These are phyloP conservation scores for Spathaspora girioi DNA, from an alignment of 805 yeast species.

Conservation along the genomic window DNA sequence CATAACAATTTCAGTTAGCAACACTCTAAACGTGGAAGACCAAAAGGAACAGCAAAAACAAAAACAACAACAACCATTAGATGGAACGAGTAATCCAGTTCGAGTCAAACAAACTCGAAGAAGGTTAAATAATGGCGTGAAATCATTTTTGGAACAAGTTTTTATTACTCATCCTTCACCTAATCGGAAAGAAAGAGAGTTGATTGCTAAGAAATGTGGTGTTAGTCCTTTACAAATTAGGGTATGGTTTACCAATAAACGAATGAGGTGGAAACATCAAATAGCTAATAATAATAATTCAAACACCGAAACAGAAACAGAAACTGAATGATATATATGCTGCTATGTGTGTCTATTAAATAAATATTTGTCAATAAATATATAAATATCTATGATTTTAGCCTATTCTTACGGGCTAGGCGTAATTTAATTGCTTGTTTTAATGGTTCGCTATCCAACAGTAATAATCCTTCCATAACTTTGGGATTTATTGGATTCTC, in stretches of 20 bases:
- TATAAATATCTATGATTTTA: neutral
- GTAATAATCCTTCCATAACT: neutral
- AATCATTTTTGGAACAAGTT: constrained; percentile 1
- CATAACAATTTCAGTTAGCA: too few relatives aligned
- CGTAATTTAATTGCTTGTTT: neutral
- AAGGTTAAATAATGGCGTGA: constrained; percentile 1
- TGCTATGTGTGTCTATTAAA: neutral
- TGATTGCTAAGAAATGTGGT: constrained; percentile 24
- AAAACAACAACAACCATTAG: neutral
- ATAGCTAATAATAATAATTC: too few relatives aligned
- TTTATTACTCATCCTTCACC: constrained; percentile 14
- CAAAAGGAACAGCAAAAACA: too few relatives aligned
- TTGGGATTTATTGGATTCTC: neutral
- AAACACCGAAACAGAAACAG: neutral
- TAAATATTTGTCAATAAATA: neutral
- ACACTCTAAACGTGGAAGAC: too few relatives aligned
- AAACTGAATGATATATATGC: neutral
- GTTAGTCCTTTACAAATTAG: constrained; percentile 25
- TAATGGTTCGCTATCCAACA: neutral
- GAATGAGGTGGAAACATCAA: constrained; percentile 12
- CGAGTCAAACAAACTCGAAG: constrained; percentile 1
- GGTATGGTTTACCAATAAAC: constrained; percentile 31
- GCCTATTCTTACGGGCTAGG: neutral
- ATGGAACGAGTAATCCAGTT: neutral
- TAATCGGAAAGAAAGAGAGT: constrained; percentile 20